Evolutionary conservation across 2,329 filamentous ascomycete genomes (phyloP).

Genomic region (Hypoxylon sp.): DNA sequence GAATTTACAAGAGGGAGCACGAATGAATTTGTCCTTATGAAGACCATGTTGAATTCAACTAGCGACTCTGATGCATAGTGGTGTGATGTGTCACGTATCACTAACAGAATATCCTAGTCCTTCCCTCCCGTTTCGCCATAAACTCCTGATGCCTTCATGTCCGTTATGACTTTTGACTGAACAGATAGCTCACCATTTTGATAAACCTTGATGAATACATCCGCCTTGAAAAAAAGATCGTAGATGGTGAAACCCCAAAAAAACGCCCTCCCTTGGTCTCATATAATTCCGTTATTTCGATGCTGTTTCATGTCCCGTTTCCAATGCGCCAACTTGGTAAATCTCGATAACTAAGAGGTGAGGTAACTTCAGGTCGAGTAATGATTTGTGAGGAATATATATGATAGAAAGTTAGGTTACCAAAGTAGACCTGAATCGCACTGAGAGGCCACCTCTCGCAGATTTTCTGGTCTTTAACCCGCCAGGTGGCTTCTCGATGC

Average conservation of each 20-base stretch:
- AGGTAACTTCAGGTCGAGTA: background rate
- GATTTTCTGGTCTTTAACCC: slow-evolving; percentile 38
- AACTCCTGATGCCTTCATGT: background rate
- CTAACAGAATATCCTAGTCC: background rate
- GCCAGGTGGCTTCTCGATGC: slow-evolving; percentile 6
- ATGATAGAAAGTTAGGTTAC: background rate
- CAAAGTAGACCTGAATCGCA: slow-evolving; percentile 26
- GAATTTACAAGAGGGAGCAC: slow-evolving; percentile 25
- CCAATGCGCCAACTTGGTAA: slow-evolving; percentile 8
- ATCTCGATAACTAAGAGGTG: background rate
- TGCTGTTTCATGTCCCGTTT: slow-evolving; percentile 1
- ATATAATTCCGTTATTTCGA: slow-evolving; percentile 8
- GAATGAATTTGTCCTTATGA: slow-evolving; percentile 26
- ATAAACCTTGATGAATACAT: background rate
- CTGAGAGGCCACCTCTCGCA: slow-evolving; percentile 26
- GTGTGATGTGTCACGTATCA: background rate
- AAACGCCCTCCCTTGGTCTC: slow-evolving; percentile 27
- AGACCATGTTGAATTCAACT: background rate
- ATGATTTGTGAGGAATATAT: background rate
- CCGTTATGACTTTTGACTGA: background rate
- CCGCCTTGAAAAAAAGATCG: background rate
- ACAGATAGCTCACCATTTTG: background rate
- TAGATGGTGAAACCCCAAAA: slow-evolving; percentile 3
- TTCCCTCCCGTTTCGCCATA: background rate
- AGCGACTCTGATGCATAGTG: background rate